These are phyloP conservation scores for Rhododendron molle DNA, from an alignment of 148 eudicot species.

Conservation along the genomic window DNA sequence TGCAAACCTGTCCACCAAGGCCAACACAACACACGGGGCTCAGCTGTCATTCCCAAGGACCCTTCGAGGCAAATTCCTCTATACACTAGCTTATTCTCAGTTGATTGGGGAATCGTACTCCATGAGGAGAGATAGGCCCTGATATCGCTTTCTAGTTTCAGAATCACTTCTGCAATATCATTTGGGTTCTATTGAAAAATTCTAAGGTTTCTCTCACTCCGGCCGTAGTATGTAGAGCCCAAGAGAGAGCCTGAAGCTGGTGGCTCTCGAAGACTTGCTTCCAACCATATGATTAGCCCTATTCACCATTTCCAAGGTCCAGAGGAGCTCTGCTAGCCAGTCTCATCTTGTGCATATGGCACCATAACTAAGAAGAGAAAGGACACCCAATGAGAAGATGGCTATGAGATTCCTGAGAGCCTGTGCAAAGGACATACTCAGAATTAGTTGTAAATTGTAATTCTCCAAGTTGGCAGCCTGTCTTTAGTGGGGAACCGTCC, in stretches of 20 bases:
- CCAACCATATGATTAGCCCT: background rate
- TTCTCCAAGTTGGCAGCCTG: background rate
- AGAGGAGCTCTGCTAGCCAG: background rate
- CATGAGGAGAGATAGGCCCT: background rate
- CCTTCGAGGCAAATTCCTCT: background rate
- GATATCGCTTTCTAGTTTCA: background rate
- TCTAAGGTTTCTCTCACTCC: background rate
- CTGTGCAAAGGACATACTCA: background rate
- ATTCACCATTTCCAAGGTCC: background rate
- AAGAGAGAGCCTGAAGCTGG: background rate
- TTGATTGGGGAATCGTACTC: background rate
- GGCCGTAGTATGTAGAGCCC: background rate
- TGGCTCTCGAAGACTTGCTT: background rate
- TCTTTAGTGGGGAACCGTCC: background rate
- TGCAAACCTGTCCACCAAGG: background rate
- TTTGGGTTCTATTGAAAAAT: background rate
- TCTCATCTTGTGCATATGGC: background rate
- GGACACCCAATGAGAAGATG: background rate
- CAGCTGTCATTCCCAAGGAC: background rate
- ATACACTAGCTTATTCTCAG: background rate
- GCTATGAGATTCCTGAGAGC: background rate
- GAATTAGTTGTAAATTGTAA: background rate
- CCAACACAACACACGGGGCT: background rate
- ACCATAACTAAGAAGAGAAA: background rate
- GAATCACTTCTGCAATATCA: background rate